Conservation (phyloP, 192 early-diverging fungal species). For the Phlyctochytrium planicorne region DNA sequence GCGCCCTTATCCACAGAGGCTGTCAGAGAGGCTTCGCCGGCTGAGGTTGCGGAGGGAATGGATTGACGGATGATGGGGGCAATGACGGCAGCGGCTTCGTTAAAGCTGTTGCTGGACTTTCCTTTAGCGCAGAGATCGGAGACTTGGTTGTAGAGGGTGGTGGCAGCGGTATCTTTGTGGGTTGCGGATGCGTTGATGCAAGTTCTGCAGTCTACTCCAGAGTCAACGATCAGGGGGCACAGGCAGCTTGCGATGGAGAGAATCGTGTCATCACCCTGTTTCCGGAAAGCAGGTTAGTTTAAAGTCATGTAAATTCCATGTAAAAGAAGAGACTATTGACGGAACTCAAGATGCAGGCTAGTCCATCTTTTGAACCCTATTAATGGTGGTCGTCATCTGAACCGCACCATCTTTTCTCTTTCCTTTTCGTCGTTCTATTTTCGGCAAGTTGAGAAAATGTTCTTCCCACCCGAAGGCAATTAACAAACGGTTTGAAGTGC, state of each 20-base stretch:
- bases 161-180: background rate
- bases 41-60: background rate
- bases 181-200: slow-evolving; percentile 18
- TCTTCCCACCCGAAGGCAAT: no score
- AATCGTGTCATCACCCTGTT: slow-evolving; percentile 11
- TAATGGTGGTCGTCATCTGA: no score
- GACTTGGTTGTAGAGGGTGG: slow-evolving; percentile 1
- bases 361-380: no score
- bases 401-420: no score
- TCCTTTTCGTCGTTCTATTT: no score
- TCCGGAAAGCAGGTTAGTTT: background rate
- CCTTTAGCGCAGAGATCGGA: background rate
- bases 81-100: slow-evolving; percentile 11
- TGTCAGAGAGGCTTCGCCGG: no score
- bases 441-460: no score
- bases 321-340: no score
- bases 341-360: no score
- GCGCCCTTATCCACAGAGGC: no score
- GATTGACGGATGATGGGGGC: slow-evolving; percentile 13
- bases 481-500: no score
- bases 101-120: background rate
- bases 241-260: slow-evolving; percentile 19
- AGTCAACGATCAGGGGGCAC: slow-evolving; percentile 1
- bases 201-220: slow-evolving; percentile 4
- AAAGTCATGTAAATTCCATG: background rate